Evolutionary conservation across 148 eudicot genomes (phyloP).

Genomic region (Vaccinium darrowii): DNA sequence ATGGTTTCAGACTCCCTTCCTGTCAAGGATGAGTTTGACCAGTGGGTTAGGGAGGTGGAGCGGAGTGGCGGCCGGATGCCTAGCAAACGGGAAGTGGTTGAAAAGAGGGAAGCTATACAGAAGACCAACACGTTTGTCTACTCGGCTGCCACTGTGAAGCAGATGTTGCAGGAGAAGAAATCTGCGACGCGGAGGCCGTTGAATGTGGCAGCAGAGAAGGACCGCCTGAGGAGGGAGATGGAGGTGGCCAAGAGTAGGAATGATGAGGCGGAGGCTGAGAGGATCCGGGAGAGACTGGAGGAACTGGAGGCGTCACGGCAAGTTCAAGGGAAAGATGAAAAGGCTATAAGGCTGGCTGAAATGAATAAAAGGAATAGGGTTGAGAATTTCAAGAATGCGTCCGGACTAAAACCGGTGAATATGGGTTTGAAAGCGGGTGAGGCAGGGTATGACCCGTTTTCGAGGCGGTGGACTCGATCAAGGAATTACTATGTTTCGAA

Average conservation of each 20-base stretch:
- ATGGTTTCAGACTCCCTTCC: slow-evolving; percentile 86
- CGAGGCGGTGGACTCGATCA: slow-evolving; percentile 97
- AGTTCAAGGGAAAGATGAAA: slow-evolving; percentile 62
- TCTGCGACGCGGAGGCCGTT: slow-evolving; percentile 83
- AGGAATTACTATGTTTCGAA: slow-evolving; percentile 70
- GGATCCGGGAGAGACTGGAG: slow-evolving; percentile 66
- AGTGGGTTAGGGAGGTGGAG: slow-evolving; percentile 88
- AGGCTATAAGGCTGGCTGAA: slow-evolving; percentile 78
- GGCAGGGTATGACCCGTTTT: slow-evolving; percentile 98
- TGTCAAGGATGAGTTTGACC: slow-evolving; percentile 78
- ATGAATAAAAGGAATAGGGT: slow-evolving; percentile 89
- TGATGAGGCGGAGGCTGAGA: slow-evolving; percentile 68
- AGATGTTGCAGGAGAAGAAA: slow-evolving; percentile 91
- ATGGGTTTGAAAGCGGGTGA: slow-evolving; percentile 74
- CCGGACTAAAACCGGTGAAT: slow-evolving; percentile 61
- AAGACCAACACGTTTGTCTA: slow-evolving; percentile 73
- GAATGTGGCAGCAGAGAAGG: slow-evolving; percentile 97
- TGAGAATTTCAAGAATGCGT: slow-evolving; percentile 89
- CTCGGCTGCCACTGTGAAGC: slow-evolving; percentile 93
- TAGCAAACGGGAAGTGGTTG: slow-evolving; percentile 69
- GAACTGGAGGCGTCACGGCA: slow-evolving; percentile 73
- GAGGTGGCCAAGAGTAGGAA: slow-evolving; percentile 76
- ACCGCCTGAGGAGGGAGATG: slow-evolving; percentile 71
- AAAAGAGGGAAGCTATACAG: slow-evolving; percentile 77
- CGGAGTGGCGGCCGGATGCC: slow-evolving; percentile 78